Evolutionary conservation across 805 yeast genomes (phyloP).

Genomic region (Saturnispora dispora): DNA sequence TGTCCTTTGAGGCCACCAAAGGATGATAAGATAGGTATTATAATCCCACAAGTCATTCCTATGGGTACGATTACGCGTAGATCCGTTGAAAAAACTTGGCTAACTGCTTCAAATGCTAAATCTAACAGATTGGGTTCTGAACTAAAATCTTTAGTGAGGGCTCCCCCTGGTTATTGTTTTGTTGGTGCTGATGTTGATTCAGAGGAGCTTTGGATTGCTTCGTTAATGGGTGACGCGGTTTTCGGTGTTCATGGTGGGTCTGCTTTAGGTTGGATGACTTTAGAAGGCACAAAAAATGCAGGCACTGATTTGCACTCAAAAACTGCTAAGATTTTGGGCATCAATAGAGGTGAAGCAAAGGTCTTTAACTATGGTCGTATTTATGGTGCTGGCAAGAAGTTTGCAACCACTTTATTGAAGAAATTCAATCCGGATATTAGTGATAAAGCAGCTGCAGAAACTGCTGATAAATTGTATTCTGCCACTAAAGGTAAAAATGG

Average conservation of each 20-base stretch:
- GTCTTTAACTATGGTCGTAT: conserved; percentile 94
- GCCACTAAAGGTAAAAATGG: conserved; percentile 71
- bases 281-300: conserved; percentile 86
- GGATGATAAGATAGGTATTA: conserved; percentile 45
- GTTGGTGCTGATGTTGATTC: conserved; percentile 99
- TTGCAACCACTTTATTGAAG: conserved; percentile 75
- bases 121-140: conserved; percentile 83
- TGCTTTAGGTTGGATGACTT: conserved; percentile 98
- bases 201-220: conserved; percentile 97
- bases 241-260: conserved; percentile 91
- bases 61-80: conserved; percentile 97
- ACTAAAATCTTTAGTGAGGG: conserved; percentile 72
- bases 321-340: conserved; percentile 84
- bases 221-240: conserved; percentile 85
- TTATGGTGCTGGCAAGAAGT: conserved; percentile 93
- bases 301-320: conserved; percentile 94
- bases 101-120: conserved; percentile 94
- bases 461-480: conserved; percentile 61
- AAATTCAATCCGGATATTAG: conserved; percentile 68
- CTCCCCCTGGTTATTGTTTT: conserved; percentile 83
- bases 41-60: conserved; percentile 73
- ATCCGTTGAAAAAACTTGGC: conserved; percentile 96
- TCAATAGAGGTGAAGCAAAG: conserved; percentile 86
- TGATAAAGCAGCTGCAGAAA: conserved; percentile 54
- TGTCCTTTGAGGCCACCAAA: conserved; percentile 8